Conservation (phyloP, 768 basidiomycete genomes). For the Rhodotorula paludigena region DNA sequence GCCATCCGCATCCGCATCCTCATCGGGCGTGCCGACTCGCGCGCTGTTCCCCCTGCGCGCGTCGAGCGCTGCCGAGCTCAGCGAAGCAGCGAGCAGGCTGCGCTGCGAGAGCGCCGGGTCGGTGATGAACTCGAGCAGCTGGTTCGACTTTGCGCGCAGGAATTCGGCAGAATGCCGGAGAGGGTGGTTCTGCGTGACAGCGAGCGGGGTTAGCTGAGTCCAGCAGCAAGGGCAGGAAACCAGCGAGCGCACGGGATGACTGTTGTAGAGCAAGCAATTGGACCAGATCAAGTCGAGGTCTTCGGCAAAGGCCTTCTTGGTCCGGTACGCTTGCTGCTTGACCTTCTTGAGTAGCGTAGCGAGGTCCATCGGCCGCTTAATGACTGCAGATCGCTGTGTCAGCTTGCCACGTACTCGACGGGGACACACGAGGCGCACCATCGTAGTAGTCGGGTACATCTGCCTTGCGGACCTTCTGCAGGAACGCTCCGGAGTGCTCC, state of each 20-base stretch:
- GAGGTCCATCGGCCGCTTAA: slow-evolving; percentile 91
- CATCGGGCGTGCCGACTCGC: slow-evolving; percentile 28
- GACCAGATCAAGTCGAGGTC: slow-evolving; percentile 96
- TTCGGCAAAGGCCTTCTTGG: slow-evolving; percentile 84
- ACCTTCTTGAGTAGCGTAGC: slow-evolving; percentile 88
- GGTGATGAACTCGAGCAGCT: slow-evolving; percentile 78
- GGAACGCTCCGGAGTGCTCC: slow-evolving; percentile 86
- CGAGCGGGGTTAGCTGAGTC: neutral
- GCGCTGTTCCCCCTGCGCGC: slow-evolving; percentile 5
- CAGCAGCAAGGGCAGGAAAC: neutral
- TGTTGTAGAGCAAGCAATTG: slow-evolving; percentile 90
- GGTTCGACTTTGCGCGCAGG: slow-evolving; percentile 76
- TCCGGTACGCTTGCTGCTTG: slow-evolving; percentile 73
- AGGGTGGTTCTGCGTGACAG: slow-evolving; percentile 66
- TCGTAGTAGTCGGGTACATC: slow-evolving; percentile 94
- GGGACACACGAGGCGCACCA: slow-evolving; percentile 53
- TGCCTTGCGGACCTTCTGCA: slow-evolving; percentile 81
- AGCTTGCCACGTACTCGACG: neutral
- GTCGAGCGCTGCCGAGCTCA: slow-evolving; percentile 5
- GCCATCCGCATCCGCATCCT: slow-evolving; percentile 28
- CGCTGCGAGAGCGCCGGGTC: slow-evolving; percentile 54
- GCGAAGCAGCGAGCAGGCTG: slow-evolving; percentile 5
- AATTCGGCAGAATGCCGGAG: slow-evolving; percentile 74
- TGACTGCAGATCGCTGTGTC: slow-evolving; percentile 56
- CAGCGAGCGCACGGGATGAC: slow-evolving; percentile 67